Conservation (phyloP, 2,329 filamentous ascomycete genomes). For the Dothidotthia symphoricarpi region DNA sequence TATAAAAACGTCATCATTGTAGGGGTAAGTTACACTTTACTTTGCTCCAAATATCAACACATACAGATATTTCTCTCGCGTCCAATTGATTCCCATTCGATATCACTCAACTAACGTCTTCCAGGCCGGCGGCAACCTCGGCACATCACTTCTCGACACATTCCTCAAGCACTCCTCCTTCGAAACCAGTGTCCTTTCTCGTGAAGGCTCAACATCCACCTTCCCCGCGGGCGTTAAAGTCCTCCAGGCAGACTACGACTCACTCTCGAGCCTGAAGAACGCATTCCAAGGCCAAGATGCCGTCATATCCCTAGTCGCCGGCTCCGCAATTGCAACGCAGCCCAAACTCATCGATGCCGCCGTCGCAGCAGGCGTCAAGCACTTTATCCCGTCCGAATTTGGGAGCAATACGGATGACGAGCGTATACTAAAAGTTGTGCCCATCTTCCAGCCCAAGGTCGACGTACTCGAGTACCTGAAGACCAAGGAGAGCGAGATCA, state of each 20-base stretch:
- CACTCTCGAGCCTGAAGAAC: constrained; percentile 49
- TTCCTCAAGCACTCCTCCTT: constrained; percentile 48
- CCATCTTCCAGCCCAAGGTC: constrained; percentile 54
- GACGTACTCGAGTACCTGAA: constrained; percentile 54
- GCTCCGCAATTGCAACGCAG: constrained; percentile 46
- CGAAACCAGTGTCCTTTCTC: constrained; percentile 57
- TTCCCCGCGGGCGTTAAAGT: constrained; percentile 46
- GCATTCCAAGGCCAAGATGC: constrained; percentile 59
- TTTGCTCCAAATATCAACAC: constrained; percentile 4
- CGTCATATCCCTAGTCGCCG: constrained; percentile 52
- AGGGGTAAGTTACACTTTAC: constrained; percentile 34
- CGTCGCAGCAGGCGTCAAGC: constrained; percentile 58
- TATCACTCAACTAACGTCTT: constrained; percentile 8
- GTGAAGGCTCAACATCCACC: constrained; percentile 46
- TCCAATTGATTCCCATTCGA: not conserved
- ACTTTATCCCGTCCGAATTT: constrained; percentile 63
- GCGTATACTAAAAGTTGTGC: constrained; percentile 44
- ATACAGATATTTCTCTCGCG: too few species aligned
- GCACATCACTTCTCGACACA: constrained; percentile 42
- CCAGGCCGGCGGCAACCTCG: constrained; percentile 45
- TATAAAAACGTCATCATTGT: constrained; percentile 48
- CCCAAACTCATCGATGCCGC: constrained; percentile 58
- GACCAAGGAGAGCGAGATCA: constrained; percentile 48
- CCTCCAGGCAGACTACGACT: constrained; percentile 50
- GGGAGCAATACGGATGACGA: constrained; percentile 44